phyloP scores from a whole-genome alignment of 208 protist genomes.

The Giardia muris region DNA sequence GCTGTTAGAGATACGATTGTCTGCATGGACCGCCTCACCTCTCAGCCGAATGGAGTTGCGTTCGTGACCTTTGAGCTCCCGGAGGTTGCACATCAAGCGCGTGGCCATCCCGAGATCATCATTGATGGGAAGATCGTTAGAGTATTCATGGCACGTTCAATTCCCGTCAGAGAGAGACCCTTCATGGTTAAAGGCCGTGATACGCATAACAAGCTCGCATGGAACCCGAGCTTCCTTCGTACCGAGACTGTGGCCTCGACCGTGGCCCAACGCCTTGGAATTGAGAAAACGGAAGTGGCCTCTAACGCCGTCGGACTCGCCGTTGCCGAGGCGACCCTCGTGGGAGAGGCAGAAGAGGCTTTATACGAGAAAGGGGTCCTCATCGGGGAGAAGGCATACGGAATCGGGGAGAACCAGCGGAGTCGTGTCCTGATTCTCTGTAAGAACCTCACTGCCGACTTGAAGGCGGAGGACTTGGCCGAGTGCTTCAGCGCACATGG shows the following conservation, averaged over 20 bases:
- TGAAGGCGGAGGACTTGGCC: neutral
- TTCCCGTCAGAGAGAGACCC: neutral
- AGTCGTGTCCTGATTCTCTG: constrained; percentile 21
- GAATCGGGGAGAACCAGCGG: neutral
- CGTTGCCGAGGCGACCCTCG: neutral
- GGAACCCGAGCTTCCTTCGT: neutral
- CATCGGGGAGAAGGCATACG: neutral
- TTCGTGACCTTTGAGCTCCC: neutral
- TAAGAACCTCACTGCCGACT: constrained; percentile 19
- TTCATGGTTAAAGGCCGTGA: neutral
- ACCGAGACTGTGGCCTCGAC: neutral
- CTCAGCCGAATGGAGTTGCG: neutral
- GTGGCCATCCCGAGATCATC: neutral
- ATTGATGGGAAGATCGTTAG: constrained; percentile 10
- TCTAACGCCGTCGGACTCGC: constrained; percentile 2
- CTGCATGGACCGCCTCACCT: neutral
- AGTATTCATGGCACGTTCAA: neutral
- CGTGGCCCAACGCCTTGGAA: neutral
- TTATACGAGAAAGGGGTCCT: neutral
- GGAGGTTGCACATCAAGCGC: neutral
- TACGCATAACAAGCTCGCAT: constrained; percentile 18
- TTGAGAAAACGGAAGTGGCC: neutral
- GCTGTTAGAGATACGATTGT: neutral
- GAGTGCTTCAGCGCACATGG: constrained; percentile 19
- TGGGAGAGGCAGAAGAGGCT: neutral